Evolutionary conservation across 805 yeast genomes (phyloP), one percentile per base, ranked within the genome.

Genomic region (Candida sithepensis): DNA sequence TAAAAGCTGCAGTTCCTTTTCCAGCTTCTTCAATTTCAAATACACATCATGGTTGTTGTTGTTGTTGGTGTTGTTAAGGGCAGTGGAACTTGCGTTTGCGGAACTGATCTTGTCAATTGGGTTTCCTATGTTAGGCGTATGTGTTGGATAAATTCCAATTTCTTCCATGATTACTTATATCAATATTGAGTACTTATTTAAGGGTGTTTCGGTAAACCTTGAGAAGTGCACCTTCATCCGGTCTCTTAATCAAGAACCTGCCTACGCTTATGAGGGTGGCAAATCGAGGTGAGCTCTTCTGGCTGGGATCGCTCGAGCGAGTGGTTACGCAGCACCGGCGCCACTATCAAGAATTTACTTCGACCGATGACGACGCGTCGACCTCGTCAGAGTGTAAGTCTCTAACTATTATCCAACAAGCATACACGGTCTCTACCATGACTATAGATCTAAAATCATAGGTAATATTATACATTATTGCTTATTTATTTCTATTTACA

Each of bases 1-100:
- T 52, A 94, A 71, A 44, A 94, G 73, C 58, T 92, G 97, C 60
- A 88, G 77, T 64, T 92, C 96, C 56, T 91, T 89, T 65, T 95
- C 96, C 53, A 94, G 77, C 64, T 82, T 87, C 77, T 94, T 95
- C 58, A 92, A 75, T 57, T 79, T 85, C 56, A 88, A 71, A 69
- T 94, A 94, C 34, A 85, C 85, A 65, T 94, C 98, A 21, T 69
- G 65, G 43, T 64, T 57, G 62, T 75, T 63, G 46, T 51, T 60
- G 18, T 52, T 44, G 18, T 46, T 54, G 42, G n/a, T n/a, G n/a
- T 45, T 51, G 45, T 42, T 42, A 47, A 47, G 40, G 43, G 46
- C 44, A 51, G 38, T 58, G 52, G 40, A 38, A 54, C 50, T 66
- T 63, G 57, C 58, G 63, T 57, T 58, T 49, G 47, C 60, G 42